Evolutionary conservation across 345 rosid species (phyloP).

Genomic region (Iberis pinnata): DNA sequence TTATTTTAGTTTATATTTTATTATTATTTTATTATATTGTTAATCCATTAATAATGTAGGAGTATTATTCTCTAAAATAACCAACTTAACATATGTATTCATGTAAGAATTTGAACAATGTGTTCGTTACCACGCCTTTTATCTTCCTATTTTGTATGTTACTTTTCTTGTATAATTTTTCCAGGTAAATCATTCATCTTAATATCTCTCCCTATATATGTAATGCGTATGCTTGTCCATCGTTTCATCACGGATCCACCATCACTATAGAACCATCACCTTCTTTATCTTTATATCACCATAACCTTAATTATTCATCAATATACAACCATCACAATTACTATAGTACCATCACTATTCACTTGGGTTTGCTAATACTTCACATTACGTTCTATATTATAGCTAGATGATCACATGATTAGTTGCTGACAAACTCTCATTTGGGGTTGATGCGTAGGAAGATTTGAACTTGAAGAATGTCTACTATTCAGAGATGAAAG

Average conservation of each 20-base stretch:
- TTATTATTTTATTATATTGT: too few relatives aligned
- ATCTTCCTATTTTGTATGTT: constrained; percentile 69
- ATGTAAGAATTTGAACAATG: too few relatives aligned
- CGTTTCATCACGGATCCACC: too few relatives aligned
- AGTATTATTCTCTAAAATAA: too few relatives aligned
- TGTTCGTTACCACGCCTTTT: constrained; percentile 78
- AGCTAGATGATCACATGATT: constrained; percentile 1
- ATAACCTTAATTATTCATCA: background rate
- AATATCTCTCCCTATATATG: background rate
- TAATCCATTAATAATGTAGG: too few relatives aligned
- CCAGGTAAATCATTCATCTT: constrained; percentile 43
- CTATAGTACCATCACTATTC: background rate
- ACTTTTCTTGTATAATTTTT: constrained; percentile 89
- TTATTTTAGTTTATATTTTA: too few relatives aligned
- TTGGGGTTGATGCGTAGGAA: constrained; percentile 49
- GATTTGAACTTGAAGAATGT: constrained; percentile 78
- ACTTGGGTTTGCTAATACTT: too few relatives aligned
- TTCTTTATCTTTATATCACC: too few relatives aligned
- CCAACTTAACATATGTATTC: too few relatives aligned
- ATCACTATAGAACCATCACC: background rate
- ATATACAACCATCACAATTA: too few relatives aligned
- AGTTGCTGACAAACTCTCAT: background rate
- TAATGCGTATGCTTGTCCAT: too few relatives aligned
- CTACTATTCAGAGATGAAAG: constrained; percentile 97
- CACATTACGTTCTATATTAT: background rate